These are phyloP conservation scores for Triticum dicoccoides DNA, from an alignment of 176 grass and related monocot species.

Conservation along the genomic window DNA sequence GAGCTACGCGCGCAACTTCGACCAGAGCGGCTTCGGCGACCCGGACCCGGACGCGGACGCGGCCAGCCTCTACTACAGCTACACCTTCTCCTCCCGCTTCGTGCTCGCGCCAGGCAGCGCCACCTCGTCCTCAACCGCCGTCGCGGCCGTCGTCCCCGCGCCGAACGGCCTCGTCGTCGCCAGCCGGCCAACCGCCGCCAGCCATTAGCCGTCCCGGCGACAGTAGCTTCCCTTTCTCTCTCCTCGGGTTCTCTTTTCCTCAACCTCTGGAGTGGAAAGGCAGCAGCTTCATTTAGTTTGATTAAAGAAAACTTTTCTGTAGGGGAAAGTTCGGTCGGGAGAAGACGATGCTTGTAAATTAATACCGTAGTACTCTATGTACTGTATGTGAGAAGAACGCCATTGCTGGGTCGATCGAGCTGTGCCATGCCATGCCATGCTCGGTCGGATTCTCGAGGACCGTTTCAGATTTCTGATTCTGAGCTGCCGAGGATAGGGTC, in stretches of 20 bases:
- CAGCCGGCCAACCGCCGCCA: background rate
- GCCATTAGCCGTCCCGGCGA: background rate
- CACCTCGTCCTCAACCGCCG: background rate
- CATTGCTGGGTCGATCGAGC: background rate
- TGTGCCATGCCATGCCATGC: background rate
- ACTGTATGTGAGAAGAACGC: background rate
- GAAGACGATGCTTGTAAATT: constrained; percentile 5
- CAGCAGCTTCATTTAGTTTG: background rate
- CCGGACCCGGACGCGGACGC: constrained; percentile 28
- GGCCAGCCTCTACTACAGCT: constrained; percentile 44
- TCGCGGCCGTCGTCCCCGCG: background rate
- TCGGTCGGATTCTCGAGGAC: background rate
- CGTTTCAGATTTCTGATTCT: background rate
- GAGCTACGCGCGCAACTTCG: constrained; percentile 88
- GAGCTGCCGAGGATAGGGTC: background rate
- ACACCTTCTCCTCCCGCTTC: constrained; percentile 81
- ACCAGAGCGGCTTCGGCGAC: constrained; percentile 40
- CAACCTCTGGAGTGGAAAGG: background rate
- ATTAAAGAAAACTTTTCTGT: background rate
- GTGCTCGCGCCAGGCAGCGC: constrained; percentile 13
- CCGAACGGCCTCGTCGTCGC: background rate
- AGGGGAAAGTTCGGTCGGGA: background rate
- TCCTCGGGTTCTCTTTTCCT: background rate
- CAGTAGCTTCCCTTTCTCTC: background rate
- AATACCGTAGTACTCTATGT: background rate